A percentile compares a stretch with the other conserved stretches of the same genome.
Evolutionary conservation across 495 filamentous ascomycete genomes (phyloP).

Genomic region (Podospora bellae-mahoneyi): DNA sequence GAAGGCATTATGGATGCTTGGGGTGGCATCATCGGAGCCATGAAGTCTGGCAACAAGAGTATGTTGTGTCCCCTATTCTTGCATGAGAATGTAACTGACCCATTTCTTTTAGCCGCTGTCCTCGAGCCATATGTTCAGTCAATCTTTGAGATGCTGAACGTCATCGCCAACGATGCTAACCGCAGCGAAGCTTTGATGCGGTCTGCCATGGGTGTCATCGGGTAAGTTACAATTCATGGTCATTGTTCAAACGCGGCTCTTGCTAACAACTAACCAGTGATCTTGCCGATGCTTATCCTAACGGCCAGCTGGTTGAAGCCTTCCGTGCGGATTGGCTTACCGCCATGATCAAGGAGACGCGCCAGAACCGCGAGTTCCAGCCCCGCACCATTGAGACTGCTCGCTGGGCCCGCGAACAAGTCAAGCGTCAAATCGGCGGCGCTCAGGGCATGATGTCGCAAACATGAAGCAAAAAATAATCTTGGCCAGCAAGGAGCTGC

Average conservation of each 20-base stretch:
- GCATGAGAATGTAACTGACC: conserved; percentile 23
- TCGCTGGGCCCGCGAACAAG: conserved; percentile 94
- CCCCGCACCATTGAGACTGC: conserved; percentile 86
- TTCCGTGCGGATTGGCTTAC: conserved; percentile 92
- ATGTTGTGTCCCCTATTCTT: conserved; percentile 28
- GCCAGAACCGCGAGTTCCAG: conserved; percentile 77
- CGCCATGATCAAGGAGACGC: conserved; percentile 79
- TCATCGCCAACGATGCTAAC: conserved; percentile 74
- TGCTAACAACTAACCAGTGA: conserved; percentile 55
- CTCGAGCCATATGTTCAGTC: conserved; percentile 76
- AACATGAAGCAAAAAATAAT: conserved; percentile 33
- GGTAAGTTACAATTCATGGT: conserved; percentile 52
- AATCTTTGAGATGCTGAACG: conserved; percentile 85
- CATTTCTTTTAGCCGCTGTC: conserved; percentile 51
- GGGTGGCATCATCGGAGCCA: conserved; percentile 89
- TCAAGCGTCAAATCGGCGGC: conserved; percentile 80
- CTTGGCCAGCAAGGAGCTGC: conserved; percentile 15
- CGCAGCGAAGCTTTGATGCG: conserved; percentile 89
- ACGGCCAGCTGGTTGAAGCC: conserved; percentile 75
- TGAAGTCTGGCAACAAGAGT: conserved; percentile 80
- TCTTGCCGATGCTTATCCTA: conserved; percentile 87
- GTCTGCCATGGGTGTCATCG: conserved; percentile 92
- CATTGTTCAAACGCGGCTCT: conserved; percentile 10
- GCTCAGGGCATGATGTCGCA: conserved; percentile 45
- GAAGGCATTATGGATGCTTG: conserved; percentile 99